Base-by-base conservation (phyloP, 352 stramenopile species). In the Phytophthora pistaciae region DNA sequence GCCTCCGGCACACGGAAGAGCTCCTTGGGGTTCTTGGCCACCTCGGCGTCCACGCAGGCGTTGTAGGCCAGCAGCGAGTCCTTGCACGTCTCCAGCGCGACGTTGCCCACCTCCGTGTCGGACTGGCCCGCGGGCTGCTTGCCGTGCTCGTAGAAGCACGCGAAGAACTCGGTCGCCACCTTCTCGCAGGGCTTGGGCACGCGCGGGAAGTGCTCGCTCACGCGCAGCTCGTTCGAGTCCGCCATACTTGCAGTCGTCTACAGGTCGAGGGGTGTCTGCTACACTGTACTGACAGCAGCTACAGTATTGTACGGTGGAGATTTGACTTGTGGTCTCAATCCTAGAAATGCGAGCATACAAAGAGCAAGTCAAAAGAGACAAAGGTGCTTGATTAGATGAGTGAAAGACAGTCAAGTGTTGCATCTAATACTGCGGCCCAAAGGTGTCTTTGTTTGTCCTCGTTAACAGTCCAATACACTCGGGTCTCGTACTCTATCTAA, bases 1-100 rank as follows among this genome's bases (percentile, higher is more conserved):
- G 84, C 84, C 52, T 96, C 89, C 7, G 87, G 87, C 61, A 94
- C 89, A 29, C 89, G 87, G 72, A 94, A 94, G 65, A 94, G 79
- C 76, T 91, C 80, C 72, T 91, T 92, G 20, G 86, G 86, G 57
- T 79, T 67, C 54, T 87, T 84, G 42, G 68, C 60, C 64, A 82
- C 66, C 4, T 83, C 80, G 27, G 68, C 72, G 67, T 96, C 83
- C 52, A 95, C 87, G 65, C 89, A 96, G 50, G 68, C 55, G 61
- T 95, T 95, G 78, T 96, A 96, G 13, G 84, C 80, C 50, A 84
- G 68, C 55, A 94, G 52, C 4, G 76, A 75, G 60, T 78, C 64
- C 56, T 78, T 83, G 78, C 89, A 96, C 59, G 59, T 74, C 31
- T 68, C 66, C 56, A 96, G 77, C 54, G 84, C 88, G 31, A 77